Percentiles rank a stretch among this genome's conserved stretches.
Conservation (phyloP, 306 rosid species). For the Acacia melanoxylon region DNA sequence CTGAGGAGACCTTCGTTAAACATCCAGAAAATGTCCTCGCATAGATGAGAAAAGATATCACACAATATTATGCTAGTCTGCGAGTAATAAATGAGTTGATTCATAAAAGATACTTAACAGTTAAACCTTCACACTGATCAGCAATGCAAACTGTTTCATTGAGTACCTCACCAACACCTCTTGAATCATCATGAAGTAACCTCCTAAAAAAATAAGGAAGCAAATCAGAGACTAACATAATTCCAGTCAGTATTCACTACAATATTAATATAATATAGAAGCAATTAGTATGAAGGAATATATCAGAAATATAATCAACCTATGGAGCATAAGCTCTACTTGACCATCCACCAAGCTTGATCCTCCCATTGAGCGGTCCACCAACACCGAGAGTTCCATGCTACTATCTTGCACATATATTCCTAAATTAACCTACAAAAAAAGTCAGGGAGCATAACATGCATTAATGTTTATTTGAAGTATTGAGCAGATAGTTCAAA, state of each 20-base stretch:
- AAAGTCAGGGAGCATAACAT: slow-evolving; percentile 23
- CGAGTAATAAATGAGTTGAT: background rate
- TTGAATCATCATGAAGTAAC: slow-evolving; percentile 81
- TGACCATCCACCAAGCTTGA: slow-evolving; percentile 85
- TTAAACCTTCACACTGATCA: slow-evolving; percentile 69
- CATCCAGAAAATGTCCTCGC: slow-evolving; percentile 15
- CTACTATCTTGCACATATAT: slow-evolving; percentile 62
- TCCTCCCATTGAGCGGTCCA: slow-evolving; percentile 80
- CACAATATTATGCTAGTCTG: slow-evolving; percentile 7
- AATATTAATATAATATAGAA: slow-evolving; percentile 14
- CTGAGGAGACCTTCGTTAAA: background rate
- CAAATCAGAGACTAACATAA: slow-evolving; percentile 29
- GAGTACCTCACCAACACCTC: slow-evolving; percentile 89
- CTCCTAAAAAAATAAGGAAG: slow-evolving; percentile 57
- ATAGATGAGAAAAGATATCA: slow-evolving; percentile 11
- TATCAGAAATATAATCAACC: slow-evolving; percentile 42
- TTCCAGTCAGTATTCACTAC: slow-evolving; percentile 16
- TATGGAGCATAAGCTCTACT: slow-evolving; percentile 82
- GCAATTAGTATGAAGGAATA: slow-evolving; percentile 6
- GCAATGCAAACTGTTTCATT: slow-evolving; percentile 82
- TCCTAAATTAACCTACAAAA: slow-evolving; percentile 70
- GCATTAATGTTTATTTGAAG: slow-evolving; percentile 14
- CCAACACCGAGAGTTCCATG: slow-evolving; percentile 67
- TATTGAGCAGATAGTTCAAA: slow-evolving; percentile 7
- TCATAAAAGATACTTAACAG: slow-evolving; percentile 55